Conservation (phyloP, 768 basidiomycete genomes). For the Lanmaoa pseudosensibilis region DNA sequence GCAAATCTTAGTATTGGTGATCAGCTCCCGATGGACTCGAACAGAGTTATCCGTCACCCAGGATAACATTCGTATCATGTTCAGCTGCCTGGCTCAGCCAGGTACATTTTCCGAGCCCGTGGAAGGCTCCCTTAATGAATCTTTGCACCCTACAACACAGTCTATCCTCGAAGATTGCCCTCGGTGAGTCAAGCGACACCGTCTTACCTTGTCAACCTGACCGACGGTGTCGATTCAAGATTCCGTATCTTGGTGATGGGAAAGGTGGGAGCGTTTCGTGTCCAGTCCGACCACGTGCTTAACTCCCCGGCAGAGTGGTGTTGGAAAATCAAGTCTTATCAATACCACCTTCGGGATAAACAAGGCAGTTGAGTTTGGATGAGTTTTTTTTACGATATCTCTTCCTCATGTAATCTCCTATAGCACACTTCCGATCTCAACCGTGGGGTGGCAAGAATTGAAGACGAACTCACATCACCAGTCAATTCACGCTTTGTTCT, state of each 20-base stretch:
- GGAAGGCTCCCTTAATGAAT: not conserved
- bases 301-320: not conserved
- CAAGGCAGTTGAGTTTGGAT: not conserved
- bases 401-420: not conserved
- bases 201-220: not conserved
- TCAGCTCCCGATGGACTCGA: not conserved
- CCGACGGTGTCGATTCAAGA: not conserved
- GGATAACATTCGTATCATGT: not conserved
- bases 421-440: not conserved
- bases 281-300: not conserved
- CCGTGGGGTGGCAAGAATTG: not conserved
- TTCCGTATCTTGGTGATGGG: not conserved
- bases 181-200: not conserved
- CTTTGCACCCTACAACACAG: not conserved
- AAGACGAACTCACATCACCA: not conserved
- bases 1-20: too few species aligned
- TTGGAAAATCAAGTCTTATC: not conserved
- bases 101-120: not conserved
- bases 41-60: not conserved
- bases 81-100: not conserved
- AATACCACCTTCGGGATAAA: not conserved
- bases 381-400: not conserved
- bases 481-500: not conserved
- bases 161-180: not conserved
- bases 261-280: not conserved